Evolutionary conservation across 2,329 filamentous ascomycete species (phyloP).

Genomic region (Escovopsis sp.): DNA sequence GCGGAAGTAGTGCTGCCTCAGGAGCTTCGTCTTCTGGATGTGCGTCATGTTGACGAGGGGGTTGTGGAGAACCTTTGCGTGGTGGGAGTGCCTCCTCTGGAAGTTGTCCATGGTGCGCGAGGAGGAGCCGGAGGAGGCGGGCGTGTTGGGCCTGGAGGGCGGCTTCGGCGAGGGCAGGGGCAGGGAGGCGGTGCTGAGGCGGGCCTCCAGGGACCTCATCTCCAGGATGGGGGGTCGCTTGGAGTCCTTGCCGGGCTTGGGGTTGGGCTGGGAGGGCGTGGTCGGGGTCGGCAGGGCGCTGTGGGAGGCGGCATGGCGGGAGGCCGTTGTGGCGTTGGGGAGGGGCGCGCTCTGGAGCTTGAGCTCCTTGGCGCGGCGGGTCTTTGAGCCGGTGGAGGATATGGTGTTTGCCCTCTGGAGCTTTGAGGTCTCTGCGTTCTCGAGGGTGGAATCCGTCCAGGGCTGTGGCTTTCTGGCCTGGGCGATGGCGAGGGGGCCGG

Average conservation of each 20-base stretch:
- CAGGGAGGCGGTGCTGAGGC: conserved; percentile 53
- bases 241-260: conserved; percentile 21
- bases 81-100: conserved; percentile 45
- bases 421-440: conserved; percentile 29
- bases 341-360: conserved; percentile 32
- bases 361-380: conserved; percentile 31
- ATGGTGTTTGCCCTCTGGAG: conserved; percentile 57
- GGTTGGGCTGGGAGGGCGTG: conserved; percentile 11
- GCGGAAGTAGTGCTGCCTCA: conserved; percentile 72
- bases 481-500: conserved; percentile 65
- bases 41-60: conserved; percentile 44
- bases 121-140: conserved; percentile 37
- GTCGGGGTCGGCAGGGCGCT: conserved; percentile 9
- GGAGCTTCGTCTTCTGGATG: conserved; percentile 53
- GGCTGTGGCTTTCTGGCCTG: conserved; percentile 62
- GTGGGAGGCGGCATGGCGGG: conserved; percentile 14
- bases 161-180: conserved; percentile 44
- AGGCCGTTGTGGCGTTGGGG: conserved; percentile 15
- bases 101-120: conserved; percentile 33
- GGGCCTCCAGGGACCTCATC: conserved; percentile 40
- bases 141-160: conserved; percentile 40
- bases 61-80: conserved; percentile 39
- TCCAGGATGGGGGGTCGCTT: conserved; percentile 37
- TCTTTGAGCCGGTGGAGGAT: conserved; percentile 31
- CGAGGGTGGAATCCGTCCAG: conserved; percentile 13